phyloP scores from a whole-genome alignment of 805 yeast species.

The Yamadazyma endophytica region DNA sequence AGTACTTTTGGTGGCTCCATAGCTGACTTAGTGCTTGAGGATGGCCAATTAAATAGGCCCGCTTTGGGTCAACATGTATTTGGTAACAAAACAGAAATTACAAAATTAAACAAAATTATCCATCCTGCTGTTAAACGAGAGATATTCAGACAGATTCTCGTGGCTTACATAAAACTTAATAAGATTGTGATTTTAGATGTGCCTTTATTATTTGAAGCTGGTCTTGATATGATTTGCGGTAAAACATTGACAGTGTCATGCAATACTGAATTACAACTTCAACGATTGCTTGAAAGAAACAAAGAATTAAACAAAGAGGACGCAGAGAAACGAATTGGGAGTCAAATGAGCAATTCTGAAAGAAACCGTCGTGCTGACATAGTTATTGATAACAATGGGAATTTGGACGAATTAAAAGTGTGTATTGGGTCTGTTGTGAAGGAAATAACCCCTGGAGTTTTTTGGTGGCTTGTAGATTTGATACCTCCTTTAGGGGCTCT shows the following conservation, averaged over 20 bases:
- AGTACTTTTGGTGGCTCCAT: slow-evolving; percentile 52
- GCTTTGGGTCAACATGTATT: slow-evolving; percentile 79
- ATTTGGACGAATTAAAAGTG: slow-evolving; percentile 18
- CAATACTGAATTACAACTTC: slow-evolving; percentile 50
- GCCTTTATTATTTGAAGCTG: slow-evolving; percentile 83
- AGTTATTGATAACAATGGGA: slow-evolving; percentile 58
- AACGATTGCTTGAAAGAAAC: slow-evolving; percentile 64
- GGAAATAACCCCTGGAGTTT: slow-evolving; percentile 21
- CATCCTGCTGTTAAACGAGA: slow-evolving; percentile 83
- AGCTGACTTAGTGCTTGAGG: slow-evolving; percentile 43
- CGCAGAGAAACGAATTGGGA: slow-evolving; percentile 63
- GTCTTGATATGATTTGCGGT: slow-evolving; percentile 70
- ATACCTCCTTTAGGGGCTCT: slow-evolving; percentile 24
- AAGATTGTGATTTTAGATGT: slow-evolving; percentile 76
- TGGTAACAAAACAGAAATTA: slow-evolving; percentile 56
- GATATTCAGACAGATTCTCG: slow-evolving; percentile 53
- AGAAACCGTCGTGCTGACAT: slow-evolving; percentile 60
- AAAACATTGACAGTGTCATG: slow-evolving; percentile 65
- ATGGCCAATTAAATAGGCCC: slow-evolving; percentile 56
- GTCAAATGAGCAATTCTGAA: slow-evolving; percentile 68
- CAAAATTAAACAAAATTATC: slow-evolving; percentile 64
- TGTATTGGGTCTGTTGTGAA: slow-evolving; percentile 18
- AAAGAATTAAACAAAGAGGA: slow-evolving; percentile 62
- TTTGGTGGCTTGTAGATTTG: slow-evolving; percentile 18
- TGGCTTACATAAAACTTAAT: slow-evolving; percentile 55